Evolutionary conservation across 805 yeast species (phyloP), one percentile per base, ranked within the genome.

Genomic region (Wickerhamiella kurtzmanii): DNA sequence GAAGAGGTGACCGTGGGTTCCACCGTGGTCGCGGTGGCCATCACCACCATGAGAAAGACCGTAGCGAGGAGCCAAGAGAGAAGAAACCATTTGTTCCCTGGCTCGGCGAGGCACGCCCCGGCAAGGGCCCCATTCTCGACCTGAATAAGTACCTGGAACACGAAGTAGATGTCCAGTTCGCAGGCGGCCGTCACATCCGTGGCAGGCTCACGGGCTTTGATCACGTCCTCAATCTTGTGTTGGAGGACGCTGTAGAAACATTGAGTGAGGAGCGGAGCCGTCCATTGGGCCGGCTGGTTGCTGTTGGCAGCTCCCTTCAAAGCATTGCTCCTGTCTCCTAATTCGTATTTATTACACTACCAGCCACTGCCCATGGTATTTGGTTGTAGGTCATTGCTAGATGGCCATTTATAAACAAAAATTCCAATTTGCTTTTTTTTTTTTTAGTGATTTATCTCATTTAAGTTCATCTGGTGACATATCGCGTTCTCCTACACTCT

Each of bases 161-260:
- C 55, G 64, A 71, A 54, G 77, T 89, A 37, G 73, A 80, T 56
- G 89, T 88, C 46, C 80, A 82, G 56, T 77, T 92, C 60, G 74
- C 79, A 54, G 94, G 95, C 11, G 96, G 95, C 4, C 76, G 96
- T 59, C 79, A 79, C 55, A 77, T 82, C n/a, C 70, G 71, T 16
- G 98, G 98, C 35, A 67, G 69, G 1, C 73, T 89, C 56, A 85
- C 83, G 56, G 96, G 97, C 32, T 87, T 83, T 64, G 99, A 92
- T 64, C 96, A 88, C 63, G 82, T 86, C 59, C 86, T 89, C 95
- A 92, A 92, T 60, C 69, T 78, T 38, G 81, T 78, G 13, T 65
- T 78, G 42, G 81, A 76, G 37, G 76, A 77, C 44, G 80, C 79
- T 2, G 58, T 63, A 20, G 96, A 92, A 62, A 35, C 40, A 1